Conservation (phyloP, 768 basidiomycete species). For the Hygrophorus pudorinus region DNA sequence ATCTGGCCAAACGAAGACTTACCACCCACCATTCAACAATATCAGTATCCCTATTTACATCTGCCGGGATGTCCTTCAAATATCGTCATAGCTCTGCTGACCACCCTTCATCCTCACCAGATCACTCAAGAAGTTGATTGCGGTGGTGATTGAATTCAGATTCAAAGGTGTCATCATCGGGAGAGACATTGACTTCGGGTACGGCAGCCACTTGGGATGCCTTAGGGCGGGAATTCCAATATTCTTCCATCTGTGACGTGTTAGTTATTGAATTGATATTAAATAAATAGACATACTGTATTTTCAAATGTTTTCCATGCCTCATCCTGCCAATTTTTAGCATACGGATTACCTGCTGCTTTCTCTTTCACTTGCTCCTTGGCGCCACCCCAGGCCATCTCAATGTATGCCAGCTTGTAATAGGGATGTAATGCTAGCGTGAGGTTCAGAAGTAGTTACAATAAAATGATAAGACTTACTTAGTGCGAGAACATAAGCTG, state of each 20-base stretch:
- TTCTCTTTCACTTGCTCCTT: conserved; percentile 14
- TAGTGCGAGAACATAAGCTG: conserved; percentile 8
- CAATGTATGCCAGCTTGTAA: conserved; percentile 20
- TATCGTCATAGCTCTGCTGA: conserved; percentile 2
- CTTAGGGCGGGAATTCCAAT: conserved; percentile 5
- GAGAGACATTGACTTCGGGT: neutral
- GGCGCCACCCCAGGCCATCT: conserved; percentile 17
- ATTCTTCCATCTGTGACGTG: conserved; percentile 8
- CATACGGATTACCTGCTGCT: conserved; percentile 8
- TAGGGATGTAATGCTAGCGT: conserved; percentile 20
- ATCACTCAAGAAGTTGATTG: neutral
- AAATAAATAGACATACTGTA: conserved; percentile 4
- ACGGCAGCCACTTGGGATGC: neutral
- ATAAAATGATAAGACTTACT: conserved; percentile 5
- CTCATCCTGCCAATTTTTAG: conserved; percentile 14
- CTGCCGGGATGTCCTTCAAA: conserved; percentile 1
- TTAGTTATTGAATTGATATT: neutral
- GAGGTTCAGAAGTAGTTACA: neutral
- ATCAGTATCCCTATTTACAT: conserved; percentile 5
- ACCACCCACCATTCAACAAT: conserved; percentile 7
- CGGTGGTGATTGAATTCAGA: conserved; percentile 6
- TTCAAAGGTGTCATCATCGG: neutral
- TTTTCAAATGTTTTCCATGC: conserved; percentile 10
- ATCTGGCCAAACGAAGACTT: neutral
- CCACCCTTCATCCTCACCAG: conserved; percentile 4